Percentiles rank a stretch among this genome's conserved stretches.
These are phyloP conservation scores for Leccinellum rugosiceps DNA, from an alignment of 768 basidiomycete genomes.

Conservation along the genomic window DNA sequence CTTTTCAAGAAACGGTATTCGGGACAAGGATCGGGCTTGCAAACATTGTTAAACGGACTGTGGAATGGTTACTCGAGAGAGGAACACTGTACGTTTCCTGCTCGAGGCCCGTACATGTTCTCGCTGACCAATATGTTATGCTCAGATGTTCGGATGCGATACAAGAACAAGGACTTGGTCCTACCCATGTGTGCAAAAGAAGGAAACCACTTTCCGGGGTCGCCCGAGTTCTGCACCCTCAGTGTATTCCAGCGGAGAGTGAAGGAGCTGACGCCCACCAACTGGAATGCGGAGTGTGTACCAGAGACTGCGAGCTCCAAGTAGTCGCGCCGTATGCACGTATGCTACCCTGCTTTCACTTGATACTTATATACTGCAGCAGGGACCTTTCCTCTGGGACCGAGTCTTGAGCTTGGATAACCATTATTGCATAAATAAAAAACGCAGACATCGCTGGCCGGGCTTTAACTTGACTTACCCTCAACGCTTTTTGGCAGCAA, in stretches of 20 bases:
- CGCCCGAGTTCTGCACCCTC: slow-evolving; percentile 73
- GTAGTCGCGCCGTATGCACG: background rate
- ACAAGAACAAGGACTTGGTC: slow-evolving; percentile 62
- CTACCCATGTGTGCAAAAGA: slow-evolving; percentile 63
- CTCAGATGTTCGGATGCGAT: slow-evolving; percentile 69
- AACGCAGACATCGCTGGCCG: background rate
- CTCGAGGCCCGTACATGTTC: background rate
- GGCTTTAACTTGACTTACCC: background rate
- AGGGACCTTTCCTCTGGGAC: slow-evolving; percentile 10
- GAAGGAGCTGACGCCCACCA: slow-evolving; percentile 57
- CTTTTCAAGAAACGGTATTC: slow-evolving; percentile 48
- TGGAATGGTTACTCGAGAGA: slow-evolving; percentile 27
- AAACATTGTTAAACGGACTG: slow-evolving; percentile 42
- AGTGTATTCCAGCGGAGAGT: slow-evolving; percentile 60
- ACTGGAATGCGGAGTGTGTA: slow-evolving; percentile 68
- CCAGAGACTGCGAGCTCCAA: slow-evolving; percentile 12
- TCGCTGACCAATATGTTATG: background rate
- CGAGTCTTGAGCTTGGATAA: background rate
- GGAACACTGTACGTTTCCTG: slow-evolving; percentile 42
- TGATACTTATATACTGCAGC: background rate
- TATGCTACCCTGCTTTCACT: background rate
- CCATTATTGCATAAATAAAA: background rate
- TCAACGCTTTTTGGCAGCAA: background rate
- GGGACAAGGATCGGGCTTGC: slow-evolving; percentile 27
- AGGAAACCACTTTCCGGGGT: slow-evolving; percentile 65